Percentiles rank a stretch among this genome's conserved stretches.
Evolutionary conservation across 108 stramenopile genomes (phyloP).

Genomic region (Nitzschia sp.): DNA sequence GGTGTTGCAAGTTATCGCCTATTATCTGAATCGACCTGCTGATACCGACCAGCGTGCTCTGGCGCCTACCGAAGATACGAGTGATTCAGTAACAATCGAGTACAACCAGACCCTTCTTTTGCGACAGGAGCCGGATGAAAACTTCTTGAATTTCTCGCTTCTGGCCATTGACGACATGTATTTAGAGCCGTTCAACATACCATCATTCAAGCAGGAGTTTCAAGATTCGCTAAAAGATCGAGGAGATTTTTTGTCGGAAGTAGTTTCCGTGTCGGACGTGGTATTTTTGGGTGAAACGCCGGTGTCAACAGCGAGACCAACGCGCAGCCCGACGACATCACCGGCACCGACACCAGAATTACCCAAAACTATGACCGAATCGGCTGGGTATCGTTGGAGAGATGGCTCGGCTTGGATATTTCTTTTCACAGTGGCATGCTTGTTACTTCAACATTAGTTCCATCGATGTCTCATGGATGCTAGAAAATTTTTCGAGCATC

Average conservation of each 20-base stretch:
- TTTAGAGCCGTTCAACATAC: not conserved
- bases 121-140: not conserved
- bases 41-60: not conserved
- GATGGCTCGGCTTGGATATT: no score
- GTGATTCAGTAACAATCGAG: not conserved
- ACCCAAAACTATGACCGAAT: no score
- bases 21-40: not conserved
- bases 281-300: not conserved
- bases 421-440: no score
- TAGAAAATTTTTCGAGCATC: no score
- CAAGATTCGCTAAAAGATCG: not conserved
- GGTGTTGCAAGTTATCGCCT: not conserved
- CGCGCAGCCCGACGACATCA: not conserved
- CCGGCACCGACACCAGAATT: no score
- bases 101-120: not conserved
- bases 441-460: no score
- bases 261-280: not conserved
- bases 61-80: not conserved
- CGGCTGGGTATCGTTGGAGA: no score
- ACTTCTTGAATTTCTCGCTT: not conserved
- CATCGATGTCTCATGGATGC: no score
- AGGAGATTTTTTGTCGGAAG: not conserved
- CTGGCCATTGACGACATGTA: not conserved
- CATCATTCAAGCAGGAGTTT: not conserved
- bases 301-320: not conserved